Conservation (phyloP, 768 basidiomycete genomes). For the Pleurotus pulmonarius region DNA sequence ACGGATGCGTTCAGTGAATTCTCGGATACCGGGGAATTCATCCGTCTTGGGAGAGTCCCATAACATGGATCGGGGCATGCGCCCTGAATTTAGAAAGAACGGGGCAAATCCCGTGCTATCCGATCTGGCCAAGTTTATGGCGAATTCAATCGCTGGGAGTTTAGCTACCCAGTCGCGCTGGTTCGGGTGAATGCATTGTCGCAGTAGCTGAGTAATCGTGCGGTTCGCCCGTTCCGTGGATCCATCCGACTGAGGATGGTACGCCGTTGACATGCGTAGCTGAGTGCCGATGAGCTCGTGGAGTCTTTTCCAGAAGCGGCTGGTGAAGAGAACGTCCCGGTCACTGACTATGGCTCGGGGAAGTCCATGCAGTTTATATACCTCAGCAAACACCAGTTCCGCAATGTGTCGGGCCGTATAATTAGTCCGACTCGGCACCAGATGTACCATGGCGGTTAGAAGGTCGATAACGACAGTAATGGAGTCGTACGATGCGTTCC, state of each 20-base stretch:
- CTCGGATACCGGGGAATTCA: too few relatives aligned
- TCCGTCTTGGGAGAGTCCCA: too few relatives aligned
- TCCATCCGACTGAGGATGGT: conserved; percentile 19
- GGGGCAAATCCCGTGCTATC: too few relatives aligned
- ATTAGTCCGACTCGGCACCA: conserved; percentile 7
- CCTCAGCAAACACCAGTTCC: conserved; percentile 13
- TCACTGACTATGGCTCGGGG: conserved; percentile 21
- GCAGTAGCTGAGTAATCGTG: conserved; percentile 25
- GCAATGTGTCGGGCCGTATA: neutral
- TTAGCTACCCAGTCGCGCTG: too few relatives aligned
- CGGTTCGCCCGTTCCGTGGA: conserved; percentile 27
- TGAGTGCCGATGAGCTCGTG: conserved; percentile 15
- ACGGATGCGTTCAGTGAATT: too few relatives aligned
- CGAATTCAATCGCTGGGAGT: too few relatives aligned
- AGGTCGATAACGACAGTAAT: conserved; percentile 20
- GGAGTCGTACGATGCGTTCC: conserved; percentile 16
- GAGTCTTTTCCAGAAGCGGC: conserved; percentile 11
- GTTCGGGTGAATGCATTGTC: too few relatives aligned
- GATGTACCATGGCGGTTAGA: conserved; percentile 16
- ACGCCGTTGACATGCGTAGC: conserved; percentile 24
- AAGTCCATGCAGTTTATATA: conserved; percentile 28
- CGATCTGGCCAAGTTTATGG: too few relatives aligned
- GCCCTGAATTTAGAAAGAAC: too few relatives aligned
- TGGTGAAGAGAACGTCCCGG: conserved; percentile 15
- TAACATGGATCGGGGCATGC: too few relatives aligned